Evolutionary conservation across 2,329 filamentous ascomycete genomes (phyloP).

Genomic region (Ophiostoma novo-ulmi): DNA sequence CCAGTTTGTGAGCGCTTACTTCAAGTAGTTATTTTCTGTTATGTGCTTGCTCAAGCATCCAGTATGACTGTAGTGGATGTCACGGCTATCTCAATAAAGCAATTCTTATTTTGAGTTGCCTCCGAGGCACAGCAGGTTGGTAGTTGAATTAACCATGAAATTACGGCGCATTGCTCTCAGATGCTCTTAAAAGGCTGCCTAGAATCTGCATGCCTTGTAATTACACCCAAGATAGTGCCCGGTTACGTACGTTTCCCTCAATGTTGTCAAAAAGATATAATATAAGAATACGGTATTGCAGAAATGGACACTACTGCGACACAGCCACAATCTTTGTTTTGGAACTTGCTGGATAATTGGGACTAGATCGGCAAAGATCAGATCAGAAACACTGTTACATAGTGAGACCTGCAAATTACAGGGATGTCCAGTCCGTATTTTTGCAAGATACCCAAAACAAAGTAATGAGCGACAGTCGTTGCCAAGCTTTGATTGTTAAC

Average conservation of each 20-base stretch:
- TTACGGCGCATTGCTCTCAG: background rate
- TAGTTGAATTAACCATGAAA: background rate
- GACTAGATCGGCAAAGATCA: background rate
- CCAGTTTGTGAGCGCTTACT: background rate
- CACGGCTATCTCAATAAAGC: background rate
- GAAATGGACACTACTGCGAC: background rate
- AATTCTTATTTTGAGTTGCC: background rate
- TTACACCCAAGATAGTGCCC: background rate
- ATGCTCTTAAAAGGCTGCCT: background rate
- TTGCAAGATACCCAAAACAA: background rate
- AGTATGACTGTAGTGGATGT: background rate
- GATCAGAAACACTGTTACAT: slow-evolving; percentile 8
- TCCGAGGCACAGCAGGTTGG: background rate
- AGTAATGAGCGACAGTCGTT: background rate
- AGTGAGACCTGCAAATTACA: background rate
- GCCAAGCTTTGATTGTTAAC: background rate
- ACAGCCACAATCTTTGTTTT: slow-evolving; percentile 5
- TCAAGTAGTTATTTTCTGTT: background rate
- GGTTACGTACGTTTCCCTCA: background rate
- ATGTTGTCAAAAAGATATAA: background rate
- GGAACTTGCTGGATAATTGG: background rate
- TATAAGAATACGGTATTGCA: background rate
- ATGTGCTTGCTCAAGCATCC: background rate
- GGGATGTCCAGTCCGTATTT: background rate
- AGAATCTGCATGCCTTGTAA: background rate